These are phyloP conservation scores for Trypanosoma caninum DNA, from an alignment of 208 protist species.

Conservation along the genomic window DNA sequence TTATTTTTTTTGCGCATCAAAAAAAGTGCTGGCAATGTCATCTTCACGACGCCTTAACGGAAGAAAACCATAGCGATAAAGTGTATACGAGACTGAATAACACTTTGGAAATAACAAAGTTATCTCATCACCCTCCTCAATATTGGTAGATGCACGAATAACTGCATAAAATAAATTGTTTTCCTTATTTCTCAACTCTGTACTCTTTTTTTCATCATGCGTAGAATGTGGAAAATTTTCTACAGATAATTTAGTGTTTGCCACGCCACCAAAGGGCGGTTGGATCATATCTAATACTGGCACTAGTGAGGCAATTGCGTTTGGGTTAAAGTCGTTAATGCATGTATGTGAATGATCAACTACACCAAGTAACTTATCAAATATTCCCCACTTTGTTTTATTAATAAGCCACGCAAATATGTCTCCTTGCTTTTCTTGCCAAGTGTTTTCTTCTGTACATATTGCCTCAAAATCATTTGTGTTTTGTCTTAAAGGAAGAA, in stretches of 20 bases:
- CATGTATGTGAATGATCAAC: slow-evolving; percentile 27
- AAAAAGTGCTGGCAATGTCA: too few relatives aligned
- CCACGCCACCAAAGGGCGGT: slow-evolving; percentile 34
- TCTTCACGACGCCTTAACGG: slow-evolving; percentile 36
- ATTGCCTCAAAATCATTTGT: slow-evolving; percentile 17
- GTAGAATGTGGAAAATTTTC: slow-evolving; percentile 8
- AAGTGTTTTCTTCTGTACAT: slow-evolving; percentile 12
- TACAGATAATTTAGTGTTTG: slow-evolving; percentile 32
- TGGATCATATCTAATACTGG: slow-evolving; percentile 62
- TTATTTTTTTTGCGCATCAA: too few relatives aligned
- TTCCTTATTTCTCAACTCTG: background rate
- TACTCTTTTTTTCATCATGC: background rate
- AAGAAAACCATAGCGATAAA: slow-evolving; percentile 67
- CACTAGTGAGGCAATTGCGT: slow-evolving; percentile 37
- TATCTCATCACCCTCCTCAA: slow-evolving; percentile 53
- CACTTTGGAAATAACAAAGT: slow-evolving; percentile 42
- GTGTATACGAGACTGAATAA: slow-evolving; percentile 64
- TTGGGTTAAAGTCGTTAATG: slow-evolving; percentile 39
- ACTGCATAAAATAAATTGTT: slow-evolving; percentile 24
- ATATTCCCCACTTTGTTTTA: slow-evolving; percentile 25
- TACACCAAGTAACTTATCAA: slow-evolving; percentile 31
- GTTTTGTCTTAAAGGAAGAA: slow-evolving; percentile 31
- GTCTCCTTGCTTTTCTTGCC: slow-evolving; percentile 20
- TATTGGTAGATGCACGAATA: slow-evolving; percentile 27
- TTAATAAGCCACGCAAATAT: slow-evolving; percentile 36